Percentiles rank a stretch among this genome's conserved stretches.
These are phyloP conservation scores for Oropetium thomaeum DNA, from an alignment of 176 grass and related monocot species.

Conservation along the genomic window DNA sequence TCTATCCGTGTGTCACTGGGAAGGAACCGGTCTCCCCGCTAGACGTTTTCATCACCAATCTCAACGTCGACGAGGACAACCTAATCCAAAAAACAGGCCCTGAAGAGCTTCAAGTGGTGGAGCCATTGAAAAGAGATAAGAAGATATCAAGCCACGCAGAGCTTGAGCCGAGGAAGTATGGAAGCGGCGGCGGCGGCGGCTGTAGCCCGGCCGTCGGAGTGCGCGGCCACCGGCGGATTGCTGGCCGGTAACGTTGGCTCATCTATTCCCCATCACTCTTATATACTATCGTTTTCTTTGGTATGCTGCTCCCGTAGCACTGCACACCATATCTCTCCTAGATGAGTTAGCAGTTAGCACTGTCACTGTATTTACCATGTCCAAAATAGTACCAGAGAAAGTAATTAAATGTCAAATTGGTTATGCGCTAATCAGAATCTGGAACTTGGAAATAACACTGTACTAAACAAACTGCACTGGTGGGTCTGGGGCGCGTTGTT, in stretches of 20 bases:
- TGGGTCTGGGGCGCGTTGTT: not conserved
- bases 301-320: not conserved
- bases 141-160: constrained; percentile 33
- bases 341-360: not conserved
- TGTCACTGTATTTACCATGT: not conserved
- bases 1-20: not conserved
- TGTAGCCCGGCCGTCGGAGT: constrained; percentile 21
- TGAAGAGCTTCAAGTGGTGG: not conserved
- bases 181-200: constrained; percentile 20
- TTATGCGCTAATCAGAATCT: not conserved
- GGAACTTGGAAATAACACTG: not conserved
- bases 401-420: not conserved
- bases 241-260: constrained; percentile 25
- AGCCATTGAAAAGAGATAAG: constrained; percentile 17
- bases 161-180: constrained; percentile 28
- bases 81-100: not conserved
- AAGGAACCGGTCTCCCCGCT: not conserved
- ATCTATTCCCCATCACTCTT: not conserved
- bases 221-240: not conserved
- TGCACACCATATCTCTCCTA: not conserved
- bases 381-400: not conserved
- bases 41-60: constrained; percentile 36
- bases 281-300: not conserved
- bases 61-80: constrained; percentile 9
- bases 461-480: not conserved